Base-by-base conservation (phyloP, 495 filamentous ascomycete species). In the Chlorociboria aeruginascens region DNA sequence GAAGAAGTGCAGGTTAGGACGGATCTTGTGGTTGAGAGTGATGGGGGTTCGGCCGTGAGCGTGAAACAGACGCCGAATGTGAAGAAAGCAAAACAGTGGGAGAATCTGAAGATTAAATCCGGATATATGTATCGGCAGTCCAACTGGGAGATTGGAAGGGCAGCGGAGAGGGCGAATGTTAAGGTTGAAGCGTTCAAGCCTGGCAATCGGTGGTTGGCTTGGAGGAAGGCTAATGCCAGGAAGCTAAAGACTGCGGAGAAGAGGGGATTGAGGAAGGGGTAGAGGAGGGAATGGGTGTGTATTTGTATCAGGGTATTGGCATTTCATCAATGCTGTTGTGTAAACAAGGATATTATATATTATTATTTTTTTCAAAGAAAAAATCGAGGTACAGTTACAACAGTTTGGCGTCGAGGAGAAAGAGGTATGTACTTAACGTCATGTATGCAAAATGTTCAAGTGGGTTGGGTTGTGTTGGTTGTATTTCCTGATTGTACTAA, bases 71-170 rank as follows among this genome's bases (percentile, higher is more conserved):
- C 36, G 56, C 60, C 8, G 61, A 54, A 40, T 61, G 61, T 12
- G 53, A 56, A 54, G 57, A 60, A 57, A 53, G 59, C 48, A 13
- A 53, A 57, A 39, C 40, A 54, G 44, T 51, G 49, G 8, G 58
- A 46, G 46, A 46, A 48, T 20, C 32, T 55, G 52, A 65, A 46
- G 47, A 61, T 89, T 50, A 71, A 78, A 39, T 69, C 73, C 6
- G 81, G 85, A 45, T 88, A 89, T 64, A 82, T 83, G 67, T 89
- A 86, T 65, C 76, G 86, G 49, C 82, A 89, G 68, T 71, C 77
- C 44, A 95, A 92, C 66, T 90, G 82, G 82, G 66, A 80, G 61
- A 89, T 96, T 67, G 89, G 88, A 45, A 67, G 78, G 12, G 71
- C 71, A 16, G 79, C 74, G 30, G 78, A 84, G 63, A 71, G 69